phyloP scores from a whole-genome alignment of 495 filamentous ascomycete species.

The Neurospora sp. region DNA sequence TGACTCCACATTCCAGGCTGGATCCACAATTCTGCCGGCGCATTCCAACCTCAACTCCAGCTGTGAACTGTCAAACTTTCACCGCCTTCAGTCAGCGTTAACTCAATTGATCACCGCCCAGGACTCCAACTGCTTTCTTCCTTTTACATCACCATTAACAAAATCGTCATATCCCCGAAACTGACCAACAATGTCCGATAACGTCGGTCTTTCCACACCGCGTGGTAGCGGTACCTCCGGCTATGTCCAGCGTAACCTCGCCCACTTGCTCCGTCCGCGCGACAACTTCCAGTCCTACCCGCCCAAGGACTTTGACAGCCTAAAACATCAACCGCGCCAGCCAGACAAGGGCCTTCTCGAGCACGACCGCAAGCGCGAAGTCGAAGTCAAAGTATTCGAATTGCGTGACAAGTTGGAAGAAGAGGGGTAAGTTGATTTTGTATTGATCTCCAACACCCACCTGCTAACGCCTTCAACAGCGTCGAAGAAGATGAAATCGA shows the following conservation, averaged over 20 bases:
- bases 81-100: neutral
- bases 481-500: constrained; percentile 78
- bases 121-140: neutral
- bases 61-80: neutral
- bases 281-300: constrained; percentile 46
- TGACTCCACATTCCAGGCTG: neutral
- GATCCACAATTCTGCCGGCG: neutral
- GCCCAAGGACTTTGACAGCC: constrained; percentile 47
- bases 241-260: constrained; percentile 92
- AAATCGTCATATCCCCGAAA: neutral
- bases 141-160: neutral
- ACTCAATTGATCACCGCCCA: neutral
- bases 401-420: constrained; percentile 84
- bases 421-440: constrained; percentile 48
- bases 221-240: constrained; percentile 92
- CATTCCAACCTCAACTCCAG: neutral
- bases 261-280: constrained; percentile 67
- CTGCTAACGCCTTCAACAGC: constrained; percentile 24
- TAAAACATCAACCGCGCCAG: constrained; percentile 64
- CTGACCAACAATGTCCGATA: constrained; percentile 66
- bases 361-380: constrained; percentile 78
- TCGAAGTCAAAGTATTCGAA: constrained; percentile 89
- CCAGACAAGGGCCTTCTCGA: constrained; percentile 89
- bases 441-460: neutral
- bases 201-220: constrained; percentile 93